Percentiles rank a stretch among this genome's conserved stretches.
phyloP scores from a whole-genome alignment of 1,139 yeast genomes.

The Diutina sp. region DNA sequence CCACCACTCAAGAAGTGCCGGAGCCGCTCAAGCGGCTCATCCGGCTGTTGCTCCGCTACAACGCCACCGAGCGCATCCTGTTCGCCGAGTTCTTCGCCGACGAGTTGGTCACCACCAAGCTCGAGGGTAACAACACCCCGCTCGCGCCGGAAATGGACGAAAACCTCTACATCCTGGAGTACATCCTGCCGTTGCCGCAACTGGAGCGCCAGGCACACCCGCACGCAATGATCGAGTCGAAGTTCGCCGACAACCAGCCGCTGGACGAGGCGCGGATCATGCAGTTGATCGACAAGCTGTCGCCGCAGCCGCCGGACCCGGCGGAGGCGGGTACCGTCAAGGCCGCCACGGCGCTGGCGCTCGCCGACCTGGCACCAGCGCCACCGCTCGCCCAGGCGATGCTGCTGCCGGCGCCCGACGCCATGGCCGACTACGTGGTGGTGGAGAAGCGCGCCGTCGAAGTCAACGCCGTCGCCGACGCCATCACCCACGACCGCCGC shows the following conservation, averaged over 20 bases:
- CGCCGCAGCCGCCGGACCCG: neutral
- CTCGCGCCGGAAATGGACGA: conserved; percentile 61
- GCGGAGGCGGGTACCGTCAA: neutral
- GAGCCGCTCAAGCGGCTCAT: conserved; percentile 59
- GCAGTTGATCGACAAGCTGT: neutral
- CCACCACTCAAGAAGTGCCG: conserved; percentile 35
- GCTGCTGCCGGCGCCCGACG: neutral
- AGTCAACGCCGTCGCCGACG: conserved; percentile 91
- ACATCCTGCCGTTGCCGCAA: conserved; percentile 29
- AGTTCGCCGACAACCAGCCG: neutral
- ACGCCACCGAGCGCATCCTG: conserved; percentile 79
- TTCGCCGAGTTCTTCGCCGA: conserved; percentile 77
- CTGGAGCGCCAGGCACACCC: conserved; percentile 7
- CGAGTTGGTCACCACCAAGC: conserved; percentile 34
- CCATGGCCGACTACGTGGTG: conserved; percentile 68
- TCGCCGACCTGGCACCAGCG: neutral
- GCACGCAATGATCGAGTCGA: neutral
- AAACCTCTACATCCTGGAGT: conserved; percentile 74
- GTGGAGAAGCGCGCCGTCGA: conserved; percentile 92
- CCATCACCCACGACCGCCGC: conserved; percentile 58
- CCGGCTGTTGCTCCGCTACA: conserved; percentile 62
- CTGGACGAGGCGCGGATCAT: neutral
- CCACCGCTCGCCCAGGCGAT: neutral
- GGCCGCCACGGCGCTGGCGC: neutral
- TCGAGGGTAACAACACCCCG: conserved; percentile 34